phyloP scores from a whole-genome alignment of 2,329 filamentous ascomycete species.

The Nectriaceae sp. region DNA sequence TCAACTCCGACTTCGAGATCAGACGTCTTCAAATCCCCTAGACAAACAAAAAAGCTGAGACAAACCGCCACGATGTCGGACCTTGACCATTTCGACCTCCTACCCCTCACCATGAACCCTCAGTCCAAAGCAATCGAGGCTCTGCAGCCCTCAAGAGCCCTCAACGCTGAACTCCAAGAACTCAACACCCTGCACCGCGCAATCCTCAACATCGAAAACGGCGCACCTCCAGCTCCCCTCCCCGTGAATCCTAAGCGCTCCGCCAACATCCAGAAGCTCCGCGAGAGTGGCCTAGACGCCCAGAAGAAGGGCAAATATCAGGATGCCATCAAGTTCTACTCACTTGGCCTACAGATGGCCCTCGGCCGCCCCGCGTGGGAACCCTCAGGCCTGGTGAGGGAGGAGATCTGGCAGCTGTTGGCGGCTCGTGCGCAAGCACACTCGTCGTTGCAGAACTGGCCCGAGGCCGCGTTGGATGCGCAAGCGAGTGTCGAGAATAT shows the following conservation, averaged over 20 bases:
- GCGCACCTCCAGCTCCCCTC: constrained; percentile 79
- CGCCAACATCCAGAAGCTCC: constrained; percentile 85
- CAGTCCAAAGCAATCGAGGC: constrained; percentile 71
- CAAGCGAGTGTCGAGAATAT: constrained; percentile 87
- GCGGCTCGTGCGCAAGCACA: constrained; percentile 88
- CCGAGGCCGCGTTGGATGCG: constrained; percentile 84
- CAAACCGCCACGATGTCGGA: constrained; percentile 53
- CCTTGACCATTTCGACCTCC: constrained; percentile 74
- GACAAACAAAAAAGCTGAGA: too few species aligned
- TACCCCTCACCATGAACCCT: constrained; percentile 82
- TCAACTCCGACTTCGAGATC: too few species aligned
- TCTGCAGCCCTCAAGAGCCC: constrained; percentile 47
- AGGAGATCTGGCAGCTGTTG: constrained; percentile 80
- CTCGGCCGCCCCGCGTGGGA: constrained; percentile 83
- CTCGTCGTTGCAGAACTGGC: constrained; percentile 81
- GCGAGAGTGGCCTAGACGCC: constrained; percentile 80
- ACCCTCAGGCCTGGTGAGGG: constrained; percentile 76
- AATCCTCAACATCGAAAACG: constrained; percentile 60
- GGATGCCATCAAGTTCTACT: constrained; percentile 81
- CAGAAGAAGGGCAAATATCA: constrained; percentile 76
- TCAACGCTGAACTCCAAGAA: constrained; percentile 66
- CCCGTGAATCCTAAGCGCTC: constrained; percentile 92
- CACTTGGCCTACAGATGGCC: constrained; percentile 88
- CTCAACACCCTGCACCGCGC: constrained; percentile 80
- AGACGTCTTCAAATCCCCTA: too few species aligned